These are phyloP conservation scores for Chalciporus chontae DNA, from an alignment of 768 basidiomycete species.

Conservation along the genomic window DNA sequence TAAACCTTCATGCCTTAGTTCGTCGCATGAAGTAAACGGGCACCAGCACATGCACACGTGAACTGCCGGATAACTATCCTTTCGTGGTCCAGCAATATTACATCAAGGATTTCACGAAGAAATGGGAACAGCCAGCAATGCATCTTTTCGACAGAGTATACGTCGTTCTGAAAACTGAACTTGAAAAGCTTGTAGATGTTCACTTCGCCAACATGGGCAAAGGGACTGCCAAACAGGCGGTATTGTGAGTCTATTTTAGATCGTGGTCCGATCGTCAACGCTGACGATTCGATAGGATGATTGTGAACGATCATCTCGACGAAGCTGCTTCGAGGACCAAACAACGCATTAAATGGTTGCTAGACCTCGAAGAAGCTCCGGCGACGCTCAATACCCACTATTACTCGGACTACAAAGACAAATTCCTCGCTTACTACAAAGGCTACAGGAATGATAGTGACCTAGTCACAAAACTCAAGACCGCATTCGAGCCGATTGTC, in stretches of 20 bases:
- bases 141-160: constrained; percentile 40
- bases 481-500: neutral
- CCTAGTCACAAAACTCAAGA: neutral
- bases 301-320: constrained; percentile 47
- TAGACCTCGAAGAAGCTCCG: constrained; percentile 43
- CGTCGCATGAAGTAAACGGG: neutral
- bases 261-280: too few relatives aligned
- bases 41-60: constrained; percentile 58
- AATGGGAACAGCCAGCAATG: constrained; percentile 48
- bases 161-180: constrained; percentile 32
- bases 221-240: constrained; percentile 45
- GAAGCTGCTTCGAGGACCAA: constrained; percentile 37
- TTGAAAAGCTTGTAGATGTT: constrained; percentile 37
- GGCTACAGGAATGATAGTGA: constrained; percentile 14
- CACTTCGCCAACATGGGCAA: constrained; percentile 52
- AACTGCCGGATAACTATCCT: constrained; percentile 62
- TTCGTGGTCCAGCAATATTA: constrained; percentile 53
- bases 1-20: neutral
- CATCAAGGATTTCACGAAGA: constrained; percentile 39
- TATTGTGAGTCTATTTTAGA: constrained; percentile 33
- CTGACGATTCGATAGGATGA: constrained; percentile 28
- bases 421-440: constrained; percentile 49
- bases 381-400: constrained; percentile 49
- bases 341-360: constrained; percentile 42
- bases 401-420: constrained; percentile 42